phyloP scores from a whole-genome alignment of 805 yeast genomes.

The Suhomyces sp. region DNA sequence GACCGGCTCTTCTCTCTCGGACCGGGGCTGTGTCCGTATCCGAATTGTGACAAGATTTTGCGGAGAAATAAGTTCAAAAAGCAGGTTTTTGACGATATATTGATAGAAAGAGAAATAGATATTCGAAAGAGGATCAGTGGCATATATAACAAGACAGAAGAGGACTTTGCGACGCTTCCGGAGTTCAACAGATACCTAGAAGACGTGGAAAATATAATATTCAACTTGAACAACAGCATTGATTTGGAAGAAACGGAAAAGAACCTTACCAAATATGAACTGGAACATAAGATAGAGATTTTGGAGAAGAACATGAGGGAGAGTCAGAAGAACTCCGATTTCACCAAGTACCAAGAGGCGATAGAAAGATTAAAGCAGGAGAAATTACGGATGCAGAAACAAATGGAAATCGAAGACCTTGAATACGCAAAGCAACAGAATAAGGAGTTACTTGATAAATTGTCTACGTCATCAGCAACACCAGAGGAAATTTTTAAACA shows the following conservation, averaged over 20 bases:
- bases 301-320: conserved; percentile 71
- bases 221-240: conserved; percentile 67
- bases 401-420: conserved; percentile 46
- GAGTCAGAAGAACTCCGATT: conserved; percentile 60
- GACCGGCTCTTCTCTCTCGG: conserved; percentile 93
- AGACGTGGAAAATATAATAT: conserved; percentile 75
- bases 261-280: conserved; percentile 65
- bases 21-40: conserved; percentile 96
- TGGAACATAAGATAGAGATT: conserved; percentile 71
- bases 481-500: conserved; percentile 43
- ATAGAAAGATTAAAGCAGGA: conserved; percentile 55
- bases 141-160: conserved; percentile 77
- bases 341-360: conserved; percentile 62
- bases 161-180: conserved; percentile 61
- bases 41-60: conserved; percentile 81
- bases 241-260: conserved; percentile 70
- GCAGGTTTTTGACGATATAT: conserved; percentile 88
- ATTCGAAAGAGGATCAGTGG: conserved; percentile 73
- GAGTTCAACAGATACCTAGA: conserved; percentile 80
- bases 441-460: conserved; percentile 40
- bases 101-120: conserved; percentile 90
- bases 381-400: conserved; percentile 66
- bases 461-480: conserved; percentile 30
- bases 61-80: conserved; percentile 88
- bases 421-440: conserved; percentile 42